phyloP scores from a whole-genome alignment of 2,329 filamentous ascomycete species.

The Calonectria pseudoturangicola region DNA sequence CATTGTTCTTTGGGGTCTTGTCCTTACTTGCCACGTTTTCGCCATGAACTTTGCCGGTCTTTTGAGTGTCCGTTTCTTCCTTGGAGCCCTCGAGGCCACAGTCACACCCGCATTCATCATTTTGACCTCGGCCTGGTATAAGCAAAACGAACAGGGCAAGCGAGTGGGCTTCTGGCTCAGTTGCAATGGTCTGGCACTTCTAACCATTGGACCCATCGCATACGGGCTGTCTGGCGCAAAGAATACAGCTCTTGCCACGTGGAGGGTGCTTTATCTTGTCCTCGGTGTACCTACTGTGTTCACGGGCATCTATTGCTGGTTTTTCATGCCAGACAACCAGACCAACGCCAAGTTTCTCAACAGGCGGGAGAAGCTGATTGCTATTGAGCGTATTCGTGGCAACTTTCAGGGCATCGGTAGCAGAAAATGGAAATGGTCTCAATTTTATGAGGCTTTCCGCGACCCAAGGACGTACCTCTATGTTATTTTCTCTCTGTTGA shows the following conservation, averaged over 20 bases:
- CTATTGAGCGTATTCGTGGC: constrained; percentile 72
- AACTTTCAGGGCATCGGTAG: constrained; percentile 66
- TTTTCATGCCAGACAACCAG: constrained; percentile 77
- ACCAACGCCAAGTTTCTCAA: constrained; percentile 74
- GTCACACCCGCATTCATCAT: constrained; percentile 53
- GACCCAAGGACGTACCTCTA: constrained; percentile 63
- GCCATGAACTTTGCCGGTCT: constrained; percentile 49
- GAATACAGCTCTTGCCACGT: constrained; percentile 56
- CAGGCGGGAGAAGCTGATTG: constrained; percentile 72
- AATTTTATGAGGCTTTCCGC: constrained; percentile 59
- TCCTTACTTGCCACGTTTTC: constrained; percentile 50
- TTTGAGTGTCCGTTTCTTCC: constrained; percentile 48
- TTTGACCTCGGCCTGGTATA: constrained; percentile 54
- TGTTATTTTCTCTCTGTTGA: constrained; percentile 66
- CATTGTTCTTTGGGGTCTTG: constrained; percentile 64
- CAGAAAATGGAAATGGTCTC: constrained; percentile 61
- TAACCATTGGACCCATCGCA: constrained; percentile 47
- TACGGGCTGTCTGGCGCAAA: constrained; percentile 48
- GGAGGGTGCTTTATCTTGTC: constrained; percentile 56
- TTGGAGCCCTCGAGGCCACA: constrained; percentile 52
- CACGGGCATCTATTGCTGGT: constrained; percentile 65
- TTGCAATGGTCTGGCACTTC: constrained; percentile 48
- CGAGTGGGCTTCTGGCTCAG: constrained; percentile 54
- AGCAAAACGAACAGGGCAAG: constrained; percentile 57
- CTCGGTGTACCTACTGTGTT: constrained; percentile 62